Base-by-base conservation (phyloP, 2,329 filamentous ascomycete species). In the Myriosclerotinia curreyana region DNA sequence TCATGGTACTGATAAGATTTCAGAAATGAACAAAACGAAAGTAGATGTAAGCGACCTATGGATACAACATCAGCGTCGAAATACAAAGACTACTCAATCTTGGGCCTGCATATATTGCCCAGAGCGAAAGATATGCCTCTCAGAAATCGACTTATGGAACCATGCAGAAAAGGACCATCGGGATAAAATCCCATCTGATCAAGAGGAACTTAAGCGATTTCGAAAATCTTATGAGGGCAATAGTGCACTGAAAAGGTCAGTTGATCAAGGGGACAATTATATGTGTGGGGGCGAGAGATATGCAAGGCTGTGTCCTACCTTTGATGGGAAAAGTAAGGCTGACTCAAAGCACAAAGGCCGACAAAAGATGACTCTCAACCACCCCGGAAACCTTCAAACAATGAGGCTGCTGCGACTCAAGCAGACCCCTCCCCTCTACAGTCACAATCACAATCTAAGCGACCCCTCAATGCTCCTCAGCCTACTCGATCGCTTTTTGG, bases 91-190 rank as follows among this genome's bases (percentile, higher is more conserved):
- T 2, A 69, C 69, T 0, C 60, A 64, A 17, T 63, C 65, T 1
- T 72, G 66, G 64, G 67, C 67, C 0, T 74, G 72, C 40, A 60
- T 46, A 0, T 58, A 58, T 15, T 74, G 72, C 36, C 22, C 28
- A 0, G 67, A 72, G 2, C 55, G 61, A 2, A 54, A 31, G 5
- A 66, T 71, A 3, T 73, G 66, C 34, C 20, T 9, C 1, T 64
- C 64, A 2, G 48, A 64, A 31, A 60, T 62, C 5, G 60, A 65
- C 0, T 55, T 72, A 0, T 72, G 70, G 67, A 52, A 65, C 11
- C 72, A 74, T 53, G 67, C 64, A 0, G 36, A 42, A 15, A n/a
- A 31, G 3, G 48, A 61, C 1, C 72, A 74, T 51, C 31, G 14
- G 1, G 64, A 70, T 9, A 34, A 60, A 36, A 14, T 74, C 1